A percentile compares a stretch with the other conserved stretches of the same genome.
These are phyloP conservation scores for Paradendryphiella salina DNA, from an alignment of 2,329 filamentous ascomycete species.

Conservation along the genomic window DNA sequence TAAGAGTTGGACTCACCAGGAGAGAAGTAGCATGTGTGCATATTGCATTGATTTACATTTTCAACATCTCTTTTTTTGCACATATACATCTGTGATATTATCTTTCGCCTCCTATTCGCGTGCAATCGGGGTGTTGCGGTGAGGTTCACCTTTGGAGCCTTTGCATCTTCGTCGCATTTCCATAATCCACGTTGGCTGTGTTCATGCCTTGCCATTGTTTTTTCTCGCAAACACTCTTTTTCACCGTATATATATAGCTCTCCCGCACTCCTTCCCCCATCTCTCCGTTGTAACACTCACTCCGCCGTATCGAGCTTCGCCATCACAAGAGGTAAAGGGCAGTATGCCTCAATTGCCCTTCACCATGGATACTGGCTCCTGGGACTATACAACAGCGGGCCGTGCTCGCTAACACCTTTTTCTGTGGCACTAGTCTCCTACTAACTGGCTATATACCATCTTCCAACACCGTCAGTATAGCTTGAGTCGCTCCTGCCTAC, in stretches of 20 bases:
- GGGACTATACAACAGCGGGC: too few relatives aligned
- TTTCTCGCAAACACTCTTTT: background rate
- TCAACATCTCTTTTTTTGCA: background rate
- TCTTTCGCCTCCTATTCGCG: background rate
- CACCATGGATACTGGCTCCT: background rate
- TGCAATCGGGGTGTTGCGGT: background rate
- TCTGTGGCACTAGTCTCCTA: too few relatives aligned
- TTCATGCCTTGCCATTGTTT: background rate
- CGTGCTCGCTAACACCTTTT: too few relatives aligned
- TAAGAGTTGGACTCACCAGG: conserved; percentile 51
- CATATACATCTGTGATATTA: background rate
- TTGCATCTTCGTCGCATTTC: background rate
- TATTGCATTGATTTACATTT: conserved; percentile 24
- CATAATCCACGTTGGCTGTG: background rate
- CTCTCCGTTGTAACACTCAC: background rate
- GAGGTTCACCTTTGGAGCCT: background rate
- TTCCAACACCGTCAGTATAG: background rate
- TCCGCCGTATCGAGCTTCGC: background rate
- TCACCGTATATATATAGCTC: background rate
- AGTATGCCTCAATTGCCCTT: conserved; percentile 1
- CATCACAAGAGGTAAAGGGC: background rate
- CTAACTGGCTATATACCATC: too few relatives aligned
- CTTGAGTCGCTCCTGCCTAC: background rate
- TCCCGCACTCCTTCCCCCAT: background rate
- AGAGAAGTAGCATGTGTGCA: conserved; percentile 30